Percentiles rank a stretch among this genome's conserved stretches.
These are phyloP conservation scores for Triticum urartu DNA, from an alignment of 176 grass and related monocot genomes.

Conservation along the genomic window DNA sequence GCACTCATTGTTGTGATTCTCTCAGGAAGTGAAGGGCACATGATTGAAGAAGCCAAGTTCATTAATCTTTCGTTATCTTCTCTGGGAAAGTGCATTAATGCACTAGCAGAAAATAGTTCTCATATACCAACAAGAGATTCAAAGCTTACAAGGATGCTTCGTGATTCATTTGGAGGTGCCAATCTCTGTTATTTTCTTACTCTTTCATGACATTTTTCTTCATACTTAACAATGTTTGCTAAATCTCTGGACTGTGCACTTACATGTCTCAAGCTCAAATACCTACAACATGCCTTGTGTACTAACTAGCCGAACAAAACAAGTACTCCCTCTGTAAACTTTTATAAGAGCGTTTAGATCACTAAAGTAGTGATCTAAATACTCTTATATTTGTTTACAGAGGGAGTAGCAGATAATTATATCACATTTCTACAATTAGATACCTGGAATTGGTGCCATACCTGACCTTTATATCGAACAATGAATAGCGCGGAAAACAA, in stretches of 20 bases:
- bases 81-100: slow-evolving; percentile 96
- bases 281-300: background rate
- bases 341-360: too few relatives aligned
- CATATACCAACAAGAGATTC: slow-evolving; percentile 96
- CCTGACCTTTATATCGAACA: background rate
- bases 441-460: background rate
- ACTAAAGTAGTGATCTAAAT: too few relatives aligned
- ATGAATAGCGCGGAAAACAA: background rate
- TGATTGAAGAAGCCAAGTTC: slow-evolving; percentile 97
- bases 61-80: slow-evolving; percentile 96
- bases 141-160: slow-evolving; percentile 92
- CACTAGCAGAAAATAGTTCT: slow-evolving; percentile 86
- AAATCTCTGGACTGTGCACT: background rate
- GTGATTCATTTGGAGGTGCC: slow-evolving; percentile 99
- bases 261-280: background rate
- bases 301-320: slow-evolving; percentile 5
- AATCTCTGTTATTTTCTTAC: slow-evolving; percentile 24
- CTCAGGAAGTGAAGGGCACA: slow-evolving; percentile 94
- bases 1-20: slow-evolving; percentile 6
- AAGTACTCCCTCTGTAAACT: too few relatives aligned
- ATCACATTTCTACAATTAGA: slow-evolving; percentile 1
- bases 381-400: too few relatives aligned
- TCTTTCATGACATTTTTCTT: slow-evolving; percentile 21
- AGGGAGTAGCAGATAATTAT: background rate
- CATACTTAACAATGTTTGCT: slow-evolving; percentile 8